phyloP scores from a whole-genome alignment of 129 eudicot genomes.

The Centaurea solstitialis region DNA sequence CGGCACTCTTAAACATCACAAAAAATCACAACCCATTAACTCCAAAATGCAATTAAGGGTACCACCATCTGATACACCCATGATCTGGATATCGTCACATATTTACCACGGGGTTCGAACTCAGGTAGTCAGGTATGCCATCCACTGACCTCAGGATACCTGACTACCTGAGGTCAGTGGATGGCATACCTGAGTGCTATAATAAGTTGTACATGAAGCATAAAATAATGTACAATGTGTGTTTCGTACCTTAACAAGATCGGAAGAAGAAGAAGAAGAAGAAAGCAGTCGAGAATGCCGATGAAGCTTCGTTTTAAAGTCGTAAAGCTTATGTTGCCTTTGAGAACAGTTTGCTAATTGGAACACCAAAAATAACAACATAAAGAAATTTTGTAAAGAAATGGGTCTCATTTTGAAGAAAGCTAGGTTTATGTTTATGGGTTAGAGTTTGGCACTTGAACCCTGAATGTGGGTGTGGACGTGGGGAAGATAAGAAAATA shows the following conservation, averaged over 20 bases:
- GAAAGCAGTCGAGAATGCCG: conserved; percentile 30
- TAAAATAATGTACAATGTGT: not conserved
- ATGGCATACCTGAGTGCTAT: too few species aligned
- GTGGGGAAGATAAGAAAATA: conserved; percentile 13
- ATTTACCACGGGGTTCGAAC: too few species aligned
- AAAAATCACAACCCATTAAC: not conserved
- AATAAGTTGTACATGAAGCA: not conserved
- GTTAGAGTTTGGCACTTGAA: conserved; percentile 4
- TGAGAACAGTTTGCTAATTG: conserved; percentile 31
- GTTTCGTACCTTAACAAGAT: conserved; percentile 23
- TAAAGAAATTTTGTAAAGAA: not conserved
- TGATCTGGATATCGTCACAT: too few species aligned
- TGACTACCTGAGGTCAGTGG: too few species aligned
- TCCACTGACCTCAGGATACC: too few species aligned
- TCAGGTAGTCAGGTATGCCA: too few species aligned
- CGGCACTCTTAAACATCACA: conserved; percentile 35
- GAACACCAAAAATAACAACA: conserved; percentile 8
- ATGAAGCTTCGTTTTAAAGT: conserved; percentile 47
- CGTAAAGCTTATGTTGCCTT: conserved; percentile 39
- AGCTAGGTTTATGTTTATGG: not conserved
- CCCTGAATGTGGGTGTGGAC: not conserved
- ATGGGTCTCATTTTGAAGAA: conserved; percentile 31
- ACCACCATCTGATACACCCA: too few species aligned
- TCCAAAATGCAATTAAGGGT: too few species aligned
- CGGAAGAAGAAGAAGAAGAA: conserved; percentile 17